phyloP scores from a whole-genome alignment of 805 yeast genomes.

The Saturnispora mendoncae region DNA sequence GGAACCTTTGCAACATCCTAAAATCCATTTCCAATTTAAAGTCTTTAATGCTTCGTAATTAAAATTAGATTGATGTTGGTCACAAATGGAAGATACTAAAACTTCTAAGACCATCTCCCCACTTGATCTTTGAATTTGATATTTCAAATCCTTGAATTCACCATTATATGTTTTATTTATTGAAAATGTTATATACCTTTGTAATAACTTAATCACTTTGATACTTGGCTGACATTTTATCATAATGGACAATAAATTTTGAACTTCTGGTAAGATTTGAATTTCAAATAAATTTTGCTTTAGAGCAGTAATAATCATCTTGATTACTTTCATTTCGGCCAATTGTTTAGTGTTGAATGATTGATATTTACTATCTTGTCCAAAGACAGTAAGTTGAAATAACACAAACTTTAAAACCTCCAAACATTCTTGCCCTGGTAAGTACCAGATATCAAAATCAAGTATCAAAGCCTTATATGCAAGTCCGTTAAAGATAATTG shows the following conservation, averaged over 20 bases:
- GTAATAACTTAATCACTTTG: slow-evolving; percentile 45
- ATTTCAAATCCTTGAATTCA: slow-evolving; percentile 12
- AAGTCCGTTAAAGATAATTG: slow-evolving; percentile 44
- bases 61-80: slow-evolving; percentile 12
- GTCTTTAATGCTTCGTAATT: slow-evolving; percentile 40
- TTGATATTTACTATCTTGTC: slow-evolving; percentile 43
- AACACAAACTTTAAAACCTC: slow-evolving; percentile 46
- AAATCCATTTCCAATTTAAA: slow-evolving; percentile 56
- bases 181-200: slow-evolving; percentile 43
- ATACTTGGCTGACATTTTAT: slow-evolving; percentile 42
- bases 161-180: slow-evolving; percentile 25
- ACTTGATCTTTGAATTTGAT: slow-evolving; percentile 20
- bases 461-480: slow-evolving; percentile 53
- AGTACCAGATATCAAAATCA: slow-evolving; percentile 61
- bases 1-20: slow-evolving; percentile 40
- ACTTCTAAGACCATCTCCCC: slow-evolving; percentile 32
- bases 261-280: slow-evolving; percentile 30
- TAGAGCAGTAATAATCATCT: slow-evolving; percentile 41
- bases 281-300: slow-evolving; percentile 34
- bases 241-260: slow-evolving; percentile 33
- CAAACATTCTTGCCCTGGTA: too few species aligned
- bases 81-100: slow-evolving; percentile 34
- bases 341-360: slow-evolving; percentile 45
- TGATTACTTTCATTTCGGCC: slow-evolving; percentile 39
- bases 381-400: slow-evolving; percentile 49